A percentile compares a stretch with the other conserved stretches of the same genome.
phyloP scores from a whole-genome alignment of 1,284 basidiomycete species.

The Papiliotrema nemorosa region DNA sequence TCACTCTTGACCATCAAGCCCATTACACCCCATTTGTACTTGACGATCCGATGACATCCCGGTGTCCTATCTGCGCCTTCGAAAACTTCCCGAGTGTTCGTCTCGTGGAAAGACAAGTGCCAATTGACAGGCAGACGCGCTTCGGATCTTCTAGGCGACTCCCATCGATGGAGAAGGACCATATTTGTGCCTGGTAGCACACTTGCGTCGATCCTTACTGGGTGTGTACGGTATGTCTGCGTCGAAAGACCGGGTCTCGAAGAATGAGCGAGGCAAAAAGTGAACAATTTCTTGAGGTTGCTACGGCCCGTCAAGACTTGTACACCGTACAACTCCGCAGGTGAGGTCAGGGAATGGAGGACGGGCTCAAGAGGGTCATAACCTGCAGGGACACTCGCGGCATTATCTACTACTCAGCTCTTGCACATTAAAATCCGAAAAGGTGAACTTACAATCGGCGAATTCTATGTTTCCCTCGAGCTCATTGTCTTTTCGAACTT shows the following conservation, averaged over 20 bases:
- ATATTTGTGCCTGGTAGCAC: not conserved
- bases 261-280: not conserved
- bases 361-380: constrained; percentile 1
- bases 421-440: not conserved
- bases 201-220: constrained; percentile 4
- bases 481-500: not conserved
- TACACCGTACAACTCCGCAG: not conserved
- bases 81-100: not conserved
- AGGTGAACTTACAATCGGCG: constrained; percentile 4
- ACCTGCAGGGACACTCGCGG: not conserved
- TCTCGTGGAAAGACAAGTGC: constrained; percentile 3
- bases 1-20: constrained; percentile 4
- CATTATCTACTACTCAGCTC: constrained; percentile 5
- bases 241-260: too few relatives aligned
- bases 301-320: constrained; percentile 1
- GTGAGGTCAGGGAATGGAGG: not conserved
- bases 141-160: not conserved
- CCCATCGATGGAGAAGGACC: constrained; percentile 5
- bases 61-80: constrained; percentile 1
- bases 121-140: not conserved
- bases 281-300: constrained; percentile 6
- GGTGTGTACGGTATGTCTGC: not conserved
- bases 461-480: constrained; percentile 3
- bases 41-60: constrained; percentile 6
- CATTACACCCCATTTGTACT: constrained; percentile 3